phyloP scores from a whole-genome alignment of 2,329 filamentous ascomycete genomes.

The Fusarium mexicanum region DNA sequence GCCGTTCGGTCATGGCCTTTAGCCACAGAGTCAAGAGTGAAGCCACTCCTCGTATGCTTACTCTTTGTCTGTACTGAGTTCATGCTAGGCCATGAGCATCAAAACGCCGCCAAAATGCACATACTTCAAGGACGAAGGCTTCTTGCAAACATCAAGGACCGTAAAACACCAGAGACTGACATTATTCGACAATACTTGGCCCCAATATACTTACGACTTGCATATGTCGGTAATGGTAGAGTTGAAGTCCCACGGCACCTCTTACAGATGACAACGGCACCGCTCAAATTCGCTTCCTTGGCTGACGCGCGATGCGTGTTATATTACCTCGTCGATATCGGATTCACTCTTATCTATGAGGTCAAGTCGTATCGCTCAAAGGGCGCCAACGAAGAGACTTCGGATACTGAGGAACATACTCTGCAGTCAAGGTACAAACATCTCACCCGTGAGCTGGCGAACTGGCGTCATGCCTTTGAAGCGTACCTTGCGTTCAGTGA shows the following conservation, averaged over 20 bases:
- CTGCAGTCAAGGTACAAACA: not conserved
- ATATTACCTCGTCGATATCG: not conserved
- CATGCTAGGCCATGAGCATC: not conserved
- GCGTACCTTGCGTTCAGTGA: not conserved
- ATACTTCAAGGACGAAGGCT: not conserved
- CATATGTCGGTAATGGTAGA: not conserved
- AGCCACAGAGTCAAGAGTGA: not conserved
- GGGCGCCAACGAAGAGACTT: fast-evolving
- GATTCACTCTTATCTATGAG: not conserved
- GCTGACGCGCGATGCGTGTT: not conserved
- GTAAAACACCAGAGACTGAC: not conserved
- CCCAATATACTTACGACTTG: not conserved
- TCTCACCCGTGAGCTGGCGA: fast-evolving
- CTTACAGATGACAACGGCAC: not conserved
- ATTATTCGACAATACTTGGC: not conserved
- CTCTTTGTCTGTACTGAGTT: constrained; percentile 11
- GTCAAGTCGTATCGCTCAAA: not conserved
- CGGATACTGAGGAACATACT: no score
- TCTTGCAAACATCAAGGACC: not conserved
- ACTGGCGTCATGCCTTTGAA: not conserved
- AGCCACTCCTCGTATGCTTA: not conserved
- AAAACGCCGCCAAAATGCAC: not conserved
- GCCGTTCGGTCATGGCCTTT: not conserved
- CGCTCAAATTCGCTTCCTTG: not conserved
- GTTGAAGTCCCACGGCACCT: not conserved